phyloP scores from a whole-genome alignment of 768 basidiomycete species.

The Lactarius sanguifluus region DNA sequence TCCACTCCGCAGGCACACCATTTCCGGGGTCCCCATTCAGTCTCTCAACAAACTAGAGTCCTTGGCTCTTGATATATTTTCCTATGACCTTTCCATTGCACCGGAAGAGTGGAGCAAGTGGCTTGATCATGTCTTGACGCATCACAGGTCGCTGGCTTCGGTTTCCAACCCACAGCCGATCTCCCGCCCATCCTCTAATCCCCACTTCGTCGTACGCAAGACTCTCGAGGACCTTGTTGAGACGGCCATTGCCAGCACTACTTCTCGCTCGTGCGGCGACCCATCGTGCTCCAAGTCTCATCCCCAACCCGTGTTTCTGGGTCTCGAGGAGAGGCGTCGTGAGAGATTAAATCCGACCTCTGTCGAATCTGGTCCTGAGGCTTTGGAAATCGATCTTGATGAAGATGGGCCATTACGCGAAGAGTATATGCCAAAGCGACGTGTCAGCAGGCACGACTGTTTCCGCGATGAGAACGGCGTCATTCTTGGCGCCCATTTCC shows the following conservation, averaged over 20 bases:
- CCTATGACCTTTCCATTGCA: slow-evolving; percentile 68
- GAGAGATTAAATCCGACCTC: slow-evolving; percentile 51
- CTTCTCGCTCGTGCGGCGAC: slow-evolving; percentile 25
- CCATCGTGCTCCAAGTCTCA: slow-evolving; percentile 33
- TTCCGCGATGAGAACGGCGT: slow-evolving; percentile 29
- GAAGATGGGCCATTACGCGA: slow-evolving; percentile 81
- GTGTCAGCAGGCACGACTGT: slow-evolving; percentile 42
- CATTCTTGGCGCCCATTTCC: slow-evolving; percentile 17
- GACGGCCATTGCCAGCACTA: slow-evolving; percentile 39
- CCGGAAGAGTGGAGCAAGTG: slow-evolving; percentile 66
- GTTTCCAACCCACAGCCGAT: slow-evolving; percentile 69
- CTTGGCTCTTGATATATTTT: slow-evolving; percentile 66
- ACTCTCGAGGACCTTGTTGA: slow-evolving; percentile 68
- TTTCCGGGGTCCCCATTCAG: slow-evolving; percentile 72
- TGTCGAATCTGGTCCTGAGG: slow-evolving; percentile 39
- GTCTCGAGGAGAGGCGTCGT: slow-evolving; percentile 61
- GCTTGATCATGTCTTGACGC: slow-evolving; percentile 62
- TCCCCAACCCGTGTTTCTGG: slow-evolving; percentile 69
- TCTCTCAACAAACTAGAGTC: slow-evolving; percentile 71
- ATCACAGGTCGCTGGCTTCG: slow-evolving; percentile 63
- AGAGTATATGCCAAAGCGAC: slow-evolving; percentile 76
- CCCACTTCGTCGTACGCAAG: slow-evolving; percentile 65
- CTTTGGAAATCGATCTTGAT: slow-evolving; percentile 74
- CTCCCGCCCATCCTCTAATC: slow-evolving; percentile 71
- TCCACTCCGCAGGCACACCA: slow-evolving; percentile 61